These are phyloP conservation scores for Mallotus repandus DNA, from an alignment of 441 rosid genomes.

Conservation along the genomic window DNA sequence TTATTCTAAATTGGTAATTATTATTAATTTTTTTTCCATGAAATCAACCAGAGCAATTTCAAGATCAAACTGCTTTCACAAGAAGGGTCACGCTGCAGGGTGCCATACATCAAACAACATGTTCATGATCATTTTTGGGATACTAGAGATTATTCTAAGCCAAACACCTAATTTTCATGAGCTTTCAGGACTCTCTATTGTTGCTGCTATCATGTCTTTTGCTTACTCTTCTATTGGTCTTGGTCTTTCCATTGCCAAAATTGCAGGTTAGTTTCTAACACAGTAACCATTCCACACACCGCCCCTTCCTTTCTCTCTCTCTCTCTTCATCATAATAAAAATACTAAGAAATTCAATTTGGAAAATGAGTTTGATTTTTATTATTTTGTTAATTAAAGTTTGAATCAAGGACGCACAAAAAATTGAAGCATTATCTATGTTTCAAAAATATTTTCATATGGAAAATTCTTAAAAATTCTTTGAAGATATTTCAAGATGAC, in stretches of 20 bases:
- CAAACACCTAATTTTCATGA: constrained; percentile 42
- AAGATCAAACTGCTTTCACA: constrained; percentile 41
- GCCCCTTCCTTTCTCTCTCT: too few relatives aligned
- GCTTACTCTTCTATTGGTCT: constrained; percentile 39
- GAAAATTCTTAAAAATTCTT: too few relatives aligned
- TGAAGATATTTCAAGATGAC: too few relatives aligned
- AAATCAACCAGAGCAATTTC: constrained; percentile 30
- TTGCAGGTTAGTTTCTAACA: constrained; percentile 37
- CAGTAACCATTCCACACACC: too few relatives aligned
- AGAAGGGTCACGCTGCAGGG: constrained; percentile 29
- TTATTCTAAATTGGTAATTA: not conserved
- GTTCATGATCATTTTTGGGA: constrained; percentile 39
- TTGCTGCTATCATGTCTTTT: constrained; percentile 47
- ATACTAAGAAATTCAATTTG: too few relatives aligned
- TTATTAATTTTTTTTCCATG: constrained; percentile 9
- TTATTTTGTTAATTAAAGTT: too few relatives aligned
- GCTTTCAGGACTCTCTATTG: constrained; percentile 41
- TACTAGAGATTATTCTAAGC: constrained; percentile 34
- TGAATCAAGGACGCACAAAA: too few relatives aligned
- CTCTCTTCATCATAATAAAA: not conserved
- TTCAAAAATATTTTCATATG: too few relatives aligned
- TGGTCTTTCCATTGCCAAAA: constrained; percentile 36
- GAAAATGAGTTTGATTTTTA: too few relatives aligned
- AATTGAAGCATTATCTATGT: too few relatives aligned
- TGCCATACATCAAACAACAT: constrained; percentile 31